Conservation (phyloP, 106 monocot genomes). For the Dioscorea alata region DNA sequence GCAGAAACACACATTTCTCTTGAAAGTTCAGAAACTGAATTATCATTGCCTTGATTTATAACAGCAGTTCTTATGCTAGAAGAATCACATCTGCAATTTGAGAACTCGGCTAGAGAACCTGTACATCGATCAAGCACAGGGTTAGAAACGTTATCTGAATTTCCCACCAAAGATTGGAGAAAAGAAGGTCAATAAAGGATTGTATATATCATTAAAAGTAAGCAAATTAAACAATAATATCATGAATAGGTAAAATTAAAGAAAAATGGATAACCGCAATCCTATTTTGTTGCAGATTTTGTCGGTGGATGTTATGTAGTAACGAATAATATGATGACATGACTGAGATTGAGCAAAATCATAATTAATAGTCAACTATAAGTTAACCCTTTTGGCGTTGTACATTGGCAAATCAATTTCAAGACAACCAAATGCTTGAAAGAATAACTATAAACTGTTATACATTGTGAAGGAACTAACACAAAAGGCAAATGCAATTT, state of each 20-base stretch:
- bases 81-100: not conserved
- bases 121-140: not conserved
- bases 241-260: not conserved
- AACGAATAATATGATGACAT: too few relatives aligned
- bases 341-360: too few relatives aligned
- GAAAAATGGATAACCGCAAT: not conserved
- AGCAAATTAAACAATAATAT: not conserved
- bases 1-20: not conserved
- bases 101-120: not conserved
- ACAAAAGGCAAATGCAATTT: too few relatives aligned
- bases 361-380: too few relatives aligned
- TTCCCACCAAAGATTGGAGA: not conserved
- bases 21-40: not conserved
- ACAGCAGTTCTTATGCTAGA: not conserved
- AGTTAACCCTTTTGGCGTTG: too few relatives aligned
- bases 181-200: not conserved
- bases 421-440: too few relatives aligned
- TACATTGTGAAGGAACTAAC: too few relatives aligned
- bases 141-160: not conserved
- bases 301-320: too few relatives aligned
- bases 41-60: not conserved
- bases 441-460: too few relatives aligned
- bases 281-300: too few relatives aligned
- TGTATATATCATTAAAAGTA: not conserved
- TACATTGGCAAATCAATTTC: too few relatives aligned